Evolutionary conservation across 768 basidiomycete species (phyloP), one percentile per base, ranked within the genome.

Genomic region (Leccinum arenicola): DNA sequence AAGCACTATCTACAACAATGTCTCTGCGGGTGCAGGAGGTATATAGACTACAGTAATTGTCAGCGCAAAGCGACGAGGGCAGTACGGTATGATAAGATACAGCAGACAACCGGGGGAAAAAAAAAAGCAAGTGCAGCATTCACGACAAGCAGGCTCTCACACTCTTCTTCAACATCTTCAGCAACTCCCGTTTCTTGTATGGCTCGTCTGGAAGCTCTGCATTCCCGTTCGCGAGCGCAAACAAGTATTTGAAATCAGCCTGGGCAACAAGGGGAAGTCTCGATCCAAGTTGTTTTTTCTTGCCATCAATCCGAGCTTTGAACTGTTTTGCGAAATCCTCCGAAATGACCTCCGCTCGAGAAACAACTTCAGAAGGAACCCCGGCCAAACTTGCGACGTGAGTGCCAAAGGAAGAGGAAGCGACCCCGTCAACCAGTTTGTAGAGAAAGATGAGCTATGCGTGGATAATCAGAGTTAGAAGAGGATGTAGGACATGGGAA

Each of bases 311-410:
- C 62, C 86, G 84, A 64, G 87, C 88, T 66, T 88, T 89, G 80
- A 98, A 98, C 66, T 95, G 85, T 63, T 84, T 77, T 1, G 93
- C 91, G 69, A 95, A 95, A 67, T 91, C 87, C 55, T 84, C 84
- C 14, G 95, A 97, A 50, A 98, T 84, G 25, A 83, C 73, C 63
- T 95, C 93, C 4, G 97, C 97, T 4, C 97, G 85, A 60, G 89
- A 80, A 43, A 99, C 93, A 15, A 99, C 91, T 8, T 83, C 79
- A 14, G 80, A 70, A 1, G 95, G 94, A 0, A 98, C 93, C 6
- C 96, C 97, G 4, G 96, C 97, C 49, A 99, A 82, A 64, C 88
- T 91, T 29, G 97, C 97, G 47, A 98, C 96, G 68, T 96, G 94
- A 1, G 94, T 94, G 9, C 93, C 94, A 66, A 95, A 95, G 0